phyloP scores from a whole-genome alignment of 495 filamentous ascomycete species.

The Podospora sp. region DNA sequence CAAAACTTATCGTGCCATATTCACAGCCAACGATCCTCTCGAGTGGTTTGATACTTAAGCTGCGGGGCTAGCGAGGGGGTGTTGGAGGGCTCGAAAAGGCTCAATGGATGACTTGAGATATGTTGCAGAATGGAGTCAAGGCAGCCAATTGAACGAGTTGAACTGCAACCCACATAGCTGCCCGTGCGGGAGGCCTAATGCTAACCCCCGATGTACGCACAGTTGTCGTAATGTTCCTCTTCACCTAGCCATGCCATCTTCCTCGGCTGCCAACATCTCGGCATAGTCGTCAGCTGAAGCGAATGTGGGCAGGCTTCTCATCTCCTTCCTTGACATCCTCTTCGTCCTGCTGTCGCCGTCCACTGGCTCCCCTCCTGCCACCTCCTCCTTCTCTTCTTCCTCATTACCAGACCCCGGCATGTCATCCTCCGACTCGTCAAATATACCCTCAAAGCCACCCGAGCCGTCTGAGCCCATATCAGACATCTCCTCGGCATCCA shows the following conservation, averaged over 20 bases:
- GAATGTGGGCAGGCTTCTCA: constrained; percentile 88
- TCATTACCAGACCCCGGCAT: constrained; percentile 34
- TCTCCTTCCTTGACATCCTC: constrained; percentile 73
- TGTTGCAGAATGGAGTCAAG: not conserved
- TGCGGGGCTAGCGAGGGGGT: not conserved
- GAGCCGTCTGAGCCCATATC: constrained; percentile 42
- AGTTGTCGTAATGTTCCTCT: not conserved
- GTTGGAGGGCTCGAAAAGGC: not conserved
- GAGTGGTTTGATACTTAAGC: constrained; percentile 60
- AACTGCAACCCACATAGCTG: not conserved
- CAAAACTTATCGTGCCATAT: constrained; percentile 54
- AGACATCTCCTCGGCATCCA: constrained; percentile 35
- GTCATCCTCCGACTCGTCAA: constrained; percentile 52
- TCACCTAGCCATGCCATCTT: constrained; percentile 50
- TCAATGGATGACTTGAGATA: not conserved
- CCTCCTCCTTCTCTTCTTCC: constrained; percentile 33
- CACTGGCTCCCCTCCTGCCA: constrained; percentile 31
- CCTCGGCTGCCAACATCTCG: constrained; percentile 75
- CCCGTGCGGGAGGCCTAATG: not conserved
- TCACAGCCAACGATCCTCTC: constrained; percentile 53
- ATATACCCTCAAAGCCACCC: constrained; percentile 46
- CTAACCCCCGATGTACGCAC: not conserved
- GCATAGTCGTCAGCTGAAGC: constrained; percentile 94
- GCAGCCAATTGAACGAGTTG: not conserved
- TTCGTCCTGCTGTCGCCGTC: constrained; percentile 43